Percentiles rank a stretch among this genome's conserved stretches.
Conservation (phyloP, 2,329 filamentous ascomycete genomes). For the Trichoderma sp. region DNA sequence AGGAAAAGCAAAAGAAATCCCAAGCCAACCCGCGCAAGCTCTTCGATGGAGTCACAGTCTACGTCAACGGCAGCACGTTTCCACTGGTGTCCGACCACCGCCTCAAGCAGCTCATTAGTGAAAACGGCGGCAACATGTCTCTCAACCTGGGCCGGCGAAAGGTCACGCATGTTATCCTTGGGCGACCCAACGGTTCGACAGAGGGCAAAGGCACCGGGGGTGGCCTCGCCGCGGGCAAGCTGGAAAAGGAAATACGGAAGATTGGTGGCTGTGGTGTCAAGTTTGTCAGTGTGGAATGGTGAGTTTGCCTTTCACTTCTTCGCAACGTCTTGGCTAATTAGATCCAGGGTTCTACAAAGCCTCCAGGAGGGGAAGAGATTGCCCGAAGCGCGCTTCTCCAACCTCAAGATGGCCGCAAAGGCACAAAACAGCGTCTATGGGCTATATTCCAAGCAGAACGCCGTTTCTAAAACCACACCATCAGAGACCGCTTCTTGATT, state of each 20-base stretch:
- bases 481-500: background rate
- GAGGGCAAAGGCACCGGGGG: constrained; percentile 72
- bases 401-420: constrained; percentile 58
- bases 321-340: background rate
- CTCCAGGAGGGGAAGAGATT: constrained; percentile 72
- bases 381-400: constrained; percentile 69
- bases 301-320: constrained; percentile 30
- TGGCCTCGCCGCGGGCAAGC: constrained; percentile 72
- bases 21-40: constrained; percentile 43
- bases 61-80: constrained; percentile 83
- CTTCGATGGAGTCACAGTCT: constrained; percentile 71
- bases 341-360: constrained; percentile 72
- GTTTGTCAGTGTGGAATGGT: constrained; percentile 82
- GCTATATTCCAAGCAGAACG: constrained; percentile 36
- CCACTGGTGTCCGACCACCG: constrained; percentile 82
- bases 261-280: constrained; percentile 69
- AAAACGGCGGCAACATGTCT: constrained; percentile 71
- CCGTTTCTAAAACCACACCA: background rate
- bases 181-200: constrained; percentile 49
- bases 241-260: constrained; percentile 74
- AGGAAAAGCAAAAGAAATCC: constrained; percentile 49
- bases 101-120: constrained; percentile 72
- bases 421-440: constrained; percentile 64
- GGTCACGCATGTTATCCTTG: constrained; percentile 85
- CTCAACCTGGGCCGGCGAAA: constrained; percentile 67